Percentiles rank a stretch among this genome's conserved stretches.
phyloP scores from a whole-genome alignment of 208 protist genomes.

The Leishmania guyanensis region DNA sequence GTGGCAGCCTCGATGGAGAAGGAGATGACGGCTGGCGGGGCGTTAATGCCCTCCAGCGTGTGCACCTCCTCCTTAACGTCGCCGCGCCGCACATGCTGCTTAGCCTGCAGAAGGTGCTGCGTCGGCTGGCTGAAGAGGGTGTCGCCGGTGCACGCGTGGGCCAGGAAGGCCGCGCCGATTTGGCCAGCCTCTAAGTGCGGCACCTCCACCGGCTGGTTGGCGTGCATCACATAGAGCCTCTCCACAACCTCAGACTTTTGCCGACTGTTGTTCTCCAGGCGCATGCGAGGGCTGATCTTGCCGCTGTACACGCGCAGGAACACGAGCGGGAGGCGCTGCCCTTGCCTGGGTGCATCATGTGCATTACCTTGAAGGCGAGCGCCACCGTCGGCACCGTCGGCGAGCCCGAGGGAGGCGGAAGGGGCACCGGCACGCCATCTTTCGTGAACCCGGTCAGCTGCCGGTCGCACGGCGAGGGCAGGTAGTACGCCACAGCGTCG shows the following conservation, averaged over 20 bases:
- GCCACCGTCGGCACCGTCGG: conserved; percentile 69
- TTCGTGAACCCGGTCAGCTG: conserved; percentile 49
- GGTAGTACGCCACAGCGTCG: conserved; percentile 87
- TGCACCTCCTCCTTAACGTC: conserved; percentile 52
- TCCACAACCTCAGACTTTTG: conserved; percentile 57
- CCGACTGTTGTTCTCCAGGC: conserved; percentile 72
- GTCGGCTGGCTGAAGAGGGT: conserved; percentile 67
- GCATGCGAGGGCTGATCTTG: conserved; percentile 56
- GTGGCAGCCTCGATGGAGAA: conserved; percentile 93
- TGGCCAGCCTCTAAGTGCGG: conserved; percentile 65
- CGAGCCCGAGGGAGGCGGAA: conserved; percentile 40
- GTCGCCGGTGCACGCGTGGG: conserved; percentile 71
- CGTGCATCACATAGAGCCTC: conserved; percentile 92
- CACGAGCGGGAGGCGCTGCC: conserved; percentile 77
- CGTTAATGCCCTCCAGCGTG: conserved; percentile 84
- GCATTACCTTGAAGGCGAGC: conserved; percentile 94
- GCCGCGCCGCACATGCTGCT: conserved; percentile 24
- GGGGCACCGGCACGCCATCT: conserved; percentile 41
- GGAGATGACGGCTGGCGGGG: conserved; percentile 97
- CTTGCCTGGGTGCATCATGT: conserved; percentile 59
- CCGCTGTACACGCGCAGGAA: conserved; percentile 94
- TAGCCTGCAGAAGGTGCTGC: conserved; percentile 38
- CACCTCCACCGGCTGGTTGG: conserved; percentile 80
- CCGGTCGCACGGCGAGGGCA: conserved; percentile 93
- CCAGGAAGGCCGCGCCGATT: conserved; percentile 82